Percentiles rank a stretch among this genome's conserved stretches.
phyloP scores from a whole-genome alignment of 2,329 filamentous ascomycete genomes.

The Geosmithia flava region DNA sequence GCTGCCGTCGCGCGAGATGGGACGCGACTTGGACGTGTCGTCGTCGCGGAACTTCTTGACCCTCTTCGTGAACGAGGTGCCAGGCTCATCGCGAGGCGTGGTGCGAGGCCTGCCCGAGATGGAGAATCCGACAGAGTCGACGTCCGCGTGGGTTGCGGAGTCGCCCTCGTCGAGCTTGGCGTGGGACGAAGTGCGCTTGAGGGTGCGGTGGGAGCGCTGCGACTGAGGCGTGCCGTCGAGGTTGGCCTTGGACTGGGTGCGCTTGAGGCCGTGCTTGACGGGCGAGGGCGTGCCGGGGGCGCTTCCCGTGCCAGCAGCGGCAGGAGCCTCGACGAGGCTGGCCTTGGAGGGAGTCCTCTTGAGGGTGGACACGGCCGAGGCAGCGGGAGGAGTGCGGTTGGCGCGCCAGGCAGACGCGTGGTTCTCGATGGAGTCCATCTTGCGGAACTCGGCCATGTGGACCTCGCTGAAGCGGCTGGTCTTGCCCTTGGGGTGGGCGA shows the following conservation, averaged over 20 bases:
- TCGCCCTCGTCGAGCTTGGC: conserved; percentile 13
- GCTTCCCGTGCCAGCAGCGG: not conserved
- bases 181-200: conserved; percentile 13
- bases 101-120: conserved; percentile 10
- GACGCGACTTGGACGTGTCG: conserved; percentile 55
- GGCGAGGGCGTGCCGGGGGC: conserved; percentile 13
- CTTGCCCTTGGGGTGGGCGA: conserved; percentile 70
- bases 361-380: conserved; percentile 15
- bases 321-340: conserved; percentile 16
- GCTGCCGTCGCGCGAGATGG: conserved; percentile 35
- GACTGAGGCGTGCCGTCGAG: conserved; percentile 14
- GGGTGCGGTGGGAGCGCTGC: conserved; percentile 29
- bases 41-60: conserved; percentile 54
- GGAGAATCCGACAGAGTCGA: not conserved
- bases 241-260: conserved; percentile 35
- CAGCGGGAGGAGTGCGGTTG: conserved; percentile 26
- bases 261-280: conserved; percentile 33
- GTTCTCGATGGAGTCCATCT: conserved; percentile 91
- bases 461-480: conserved; percentile 69
- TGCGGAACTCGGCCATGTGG: conserved; percentile 83
- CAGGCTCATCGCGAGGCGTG: conserved; percentile 1
- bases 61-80: conserved; percentile 47
- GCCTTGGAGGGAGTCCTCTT: conserved; percentile 15
- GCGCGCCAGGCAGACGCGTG: conserved; percentile 70
- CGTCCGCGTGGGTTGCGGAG: conserved; percentile 1